Percentiles rank a stretch among this genome's conserved stretches.
These are phyloP conservation scores for Phytophthora crassamura DNA, from an alignment of 352 stramenopile species.

Conservation along the genomic window DNA sequence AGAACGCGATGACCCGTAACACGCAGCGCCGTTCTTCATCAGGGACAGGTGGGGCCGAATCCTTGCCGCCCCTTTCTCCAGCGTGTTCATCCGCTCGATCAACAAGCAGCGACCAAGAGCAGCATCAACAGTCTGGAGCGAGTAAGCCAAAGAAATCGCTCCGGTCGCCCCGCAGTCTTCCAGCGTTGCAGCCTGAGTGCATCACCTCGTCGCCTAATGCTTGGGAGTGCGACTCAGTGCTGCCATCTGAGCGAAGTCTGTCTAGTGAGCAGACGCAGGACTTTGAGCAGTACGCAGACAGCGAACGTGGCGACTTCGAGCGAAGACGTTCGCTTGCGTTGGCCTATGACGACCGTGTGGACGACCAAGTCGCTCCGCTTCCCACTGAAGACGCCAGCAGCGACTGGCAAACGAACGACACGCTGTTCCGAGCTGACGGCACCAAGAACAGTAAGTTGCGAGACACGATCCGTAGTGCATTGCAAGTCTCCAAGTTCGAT, in stretches of 20 bases:
- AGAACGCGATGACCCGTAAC: slow-evolving; percentile 3
- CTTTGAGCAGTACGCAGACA: slow-evolving; percentile 8
- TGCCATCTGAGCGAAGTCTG: slow-evolving; percentile 53
- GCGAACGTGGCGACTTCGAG: slow-evolving; percentile 19
- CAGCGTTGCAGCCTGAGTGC: slow-evolving; percentile 43
- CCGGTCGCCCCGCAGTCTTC: slow-evolving; percentile 28
- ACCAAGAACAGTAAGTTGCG: slow-evolving; percentile 87
- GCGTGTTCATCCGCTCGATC: slow-evolving; percentile 47
- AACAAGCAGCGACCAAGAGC: slow-evolving; percentile 30
- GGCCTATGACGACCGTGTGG: slow-evolving; percentile 21
- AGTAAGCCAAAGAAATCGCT: slow-evolving; percentile 9
- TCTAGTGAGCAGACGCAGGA: slow-evolving; percentile 51
- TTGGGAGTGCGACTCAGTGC: slow-evolving; percentile 75
- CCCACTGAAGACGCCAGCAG: slow-evolving; percentile 34
- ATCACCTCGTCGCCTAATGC: slow-evolving; percentile 38
- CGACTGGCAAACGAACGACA: slow-evolving; percentile 78
- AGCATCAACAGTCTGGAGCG: slow-evolving; percentile 15
- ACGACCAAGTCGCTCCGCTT: slow-evolving; percentile 15
- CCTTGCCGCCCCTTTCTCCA: slow-evolving; percentile 43
- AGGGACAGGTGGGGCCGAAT: neutral
- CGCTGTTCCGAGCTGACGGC: slow-evolving; percentile 89
- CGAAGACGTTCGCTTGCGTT: slow-evolving; percentile 19
- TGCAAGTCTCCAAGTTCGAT: slow-evolving; percentile 91
- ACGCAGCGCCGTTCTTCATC: slow-evolving; percentile 20
- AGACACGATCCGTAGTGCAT: slow-evolving; percentile 78